A percentile compares a stretch with the other conserved stretches of the same genome.
phyloP scores from a whole-genome alignment of 768 basidiomycete species.

The Pholiota conissans region DNA sequence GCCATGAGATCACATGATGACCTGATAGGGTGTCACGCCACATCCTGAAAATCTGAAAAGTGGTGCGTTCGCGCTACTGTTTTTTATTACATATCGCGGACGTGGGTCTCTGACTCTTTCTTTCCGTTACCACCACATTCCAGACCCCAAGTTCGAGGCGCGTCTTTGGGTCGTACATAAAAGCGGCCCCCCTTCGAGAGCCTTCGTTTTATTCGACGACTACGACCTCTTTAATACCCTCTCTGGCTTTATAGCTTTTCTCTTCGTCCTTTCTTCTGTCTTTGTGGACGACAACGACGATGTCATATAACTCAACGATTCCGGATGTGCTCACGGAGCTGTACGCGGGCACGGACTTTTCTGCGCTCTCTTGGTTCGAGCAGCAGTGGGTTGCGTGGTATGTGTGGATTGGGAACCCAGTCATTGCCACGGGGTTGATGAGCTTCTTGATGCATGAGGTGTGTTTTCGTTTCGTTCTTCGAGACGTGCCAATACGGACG shows the following conservation, averaged over 20 bases:
- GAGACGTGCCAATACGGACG: too few species aligned
- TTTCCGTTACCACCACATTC: conserved; percentile 8
- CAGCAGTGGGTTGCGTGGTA: conserved; percentile 87
- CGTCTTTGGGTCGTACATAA: background rate
- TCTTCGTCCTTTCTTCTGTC: background rate
- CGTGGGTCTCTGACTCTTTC: too few species aligned
- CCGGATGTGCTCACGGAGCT: conserved; percentile 27
- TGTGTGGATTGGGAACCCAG: conserved; percentile 80
- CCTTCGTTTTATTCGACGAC: too few species aligned
- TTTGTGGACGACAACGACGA: conserved; percentile 19
- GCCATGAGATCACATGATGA: too few species aligned
- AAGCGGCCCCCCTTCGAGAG: conserved; percentile 1
- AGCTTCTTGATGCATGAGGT: conserved; percentile 95
- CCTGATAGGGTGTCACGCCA: too few species aligned
- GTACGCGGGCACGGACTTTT: conserved; percentile 59
- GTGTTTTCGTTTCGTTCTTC: background rate
- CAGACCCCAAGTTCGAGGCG: background rate
- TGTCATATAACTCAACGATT: conserved; percentile 44
- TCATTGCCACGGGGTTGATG: conserved; percentile 92
- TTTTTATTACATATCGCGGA: too few species aligned
- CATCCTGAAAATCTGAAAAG: background rate
- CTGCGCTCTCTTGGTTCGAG: conserved; percentile 69
- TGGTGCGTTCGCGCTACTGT: too few species aligned
- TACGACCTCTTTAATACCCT: too few species aligned
- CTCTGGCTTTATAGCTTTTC: too few species aligned